Evolutionary conservation across 2,329 filamentous ascomycete genomes (phyloP).

Genomic region (Knoxdaviesia proteae): DNA sequence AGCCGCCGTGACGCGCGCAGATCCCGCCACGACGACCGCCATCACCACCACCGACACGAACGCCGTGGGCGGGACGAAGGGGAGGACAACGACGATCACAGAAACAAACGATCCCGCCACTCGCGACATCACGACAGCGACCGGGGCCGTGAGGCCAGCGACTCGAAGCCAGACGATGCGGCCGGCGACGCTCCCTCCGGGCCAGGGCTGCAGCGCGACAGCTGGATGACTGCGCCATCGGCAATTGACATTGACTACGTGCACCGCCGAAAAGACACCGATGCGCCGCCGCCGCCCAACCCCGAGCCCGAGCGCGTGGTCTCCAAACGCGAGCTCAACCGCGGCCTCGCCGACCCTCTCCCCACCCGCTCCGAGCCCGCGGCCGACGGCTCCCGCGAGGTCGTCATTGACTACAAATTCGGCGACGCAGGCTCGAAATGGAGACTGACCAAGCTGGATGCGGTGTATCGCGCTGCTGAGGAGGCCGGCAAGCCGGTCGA

Average conservation of each 20-base stretch:
- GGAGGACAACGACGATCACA: constrained; percentile 3
- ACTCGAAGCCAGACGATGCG: constrained; percentile 18
- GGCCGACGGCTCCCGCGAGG: constrained; percentile 29
- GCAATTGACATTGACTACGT: constrained; percentile 70
- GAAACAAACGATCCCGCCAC: constrained; percentile 3
- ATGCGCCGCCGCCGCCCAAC: constrained; percentile 27
- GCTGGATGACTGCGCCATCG: constrained; percentile 86
- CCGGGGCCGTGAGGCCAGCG: constrained; percentile 18
- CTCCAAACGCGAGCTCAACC: constrained; percentile 66
- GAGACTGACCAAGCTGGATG: constrained; percentile 89
- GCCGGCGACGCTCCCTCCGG: constrained; percentile 8
- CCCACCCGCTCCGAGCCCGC: constrained; percentile 16
- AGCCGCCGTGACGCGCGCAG: constrained; percentile 11
- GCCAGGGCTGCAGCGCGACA: constrained; percentile 44
- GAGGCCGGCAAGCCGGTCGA: constrained; percentile 55
- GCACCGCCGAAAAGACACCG: constrained; percentile 34
- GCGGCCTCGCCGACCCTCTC: constrained; percentile 31
- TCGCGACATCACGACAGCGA: constrained; percentile 10
- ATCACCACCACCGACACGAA: constrained; percentile 10
- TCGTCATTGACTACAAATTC: constrained; percentile 53
- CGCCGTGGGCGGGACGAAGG: constrained; percentile 4
- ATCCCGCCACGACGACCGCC: constrained; percentile 15
- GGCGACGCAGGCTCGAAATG: constrained; percentile 80
- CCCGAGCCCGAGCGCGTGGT: constrained; percentile 49
- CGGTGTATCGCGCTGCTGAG: constrained; percentile 61